A percentile compares a stretch with the other conserved stretches of the same genome.
These are phyloP conservation scores for Ophiostoma angusticollis DNA, from an alignment of 2,329 filamentous ascomycete genomes.

Conservation along the genomic window DNA sequence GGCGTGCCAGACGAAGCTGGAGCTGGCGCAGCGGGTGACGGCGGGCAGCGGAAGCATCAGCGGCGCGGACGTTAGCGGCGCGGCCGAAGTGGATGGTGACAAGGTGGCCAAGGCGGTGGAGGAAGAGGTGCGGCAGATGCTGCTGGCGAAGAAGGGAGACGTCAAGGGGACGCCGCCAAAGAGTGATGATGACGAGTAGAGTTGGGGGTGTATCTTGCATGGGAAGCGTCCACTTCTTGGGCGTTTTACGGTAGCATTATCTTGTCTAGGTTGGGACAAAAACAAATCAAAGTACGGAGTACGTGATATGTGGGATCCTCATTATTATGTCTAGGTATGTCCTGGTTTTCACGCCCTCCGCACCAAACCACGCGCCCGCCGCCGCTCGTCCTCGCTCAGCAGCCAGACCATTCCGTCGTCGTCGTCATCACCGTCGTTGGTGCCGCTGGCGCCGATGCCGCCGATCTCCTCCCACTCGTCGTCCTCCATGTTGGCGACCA, in stretches of 20 bases:
- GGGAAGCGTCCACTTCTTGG: too few relatives aligned
- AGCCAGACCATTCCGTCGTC: slow-evolving; percentile 61
- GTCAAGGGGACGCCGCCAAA: slow-evolving; percentile 6
- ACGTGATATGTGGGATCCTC: background rate
- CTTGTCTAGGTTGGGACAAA: too few relatives aligned
- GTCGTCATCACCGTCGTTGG: slow-evolving; percentile 26
- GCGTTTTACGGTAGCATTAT: too few relatives aligned
- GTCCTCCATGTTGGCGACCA: slow-evolving; percentile 88
- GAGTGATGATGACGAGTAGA: slow-evolving; percentile 6
- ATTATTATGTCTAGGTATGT: background rate
- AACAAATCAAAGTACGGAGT: too few relatives aligned
- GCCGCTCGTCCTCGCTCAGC: slow-evolving; percentile 59
- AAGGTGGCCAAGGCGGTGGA: slow-evolving; percentile 24
- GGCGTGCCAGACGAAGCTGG: slow-evolving; percentile 83
- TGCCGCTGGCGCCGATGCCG: slow-evolving; percentile 1
- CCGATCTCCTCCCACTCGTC: slow-evolving; percentile 80
- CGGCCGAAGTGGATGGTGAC: slow-evolving; percentile 16
- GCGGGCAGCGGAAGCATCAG: slow-evolving; percentile 9
- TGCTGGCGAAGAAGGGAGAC: slow-evolving; percentile 14
- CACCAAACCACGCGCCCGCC: slow-evolving; percentile 58
- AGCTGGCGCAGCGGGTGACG: slow-evolving; percentile 56
- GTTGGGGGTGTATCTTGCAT: too few relatives aligned
- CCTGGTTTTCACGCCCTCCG: slow-evolving; percentile 10
- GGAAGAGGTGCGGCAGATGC: slow-evolving; percentile 32
- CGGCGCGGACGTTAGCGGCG: slow-evolving; percentile 23